Percentiles rank a stretch among this genome's conserved stretches.
Conservation (phyloP, 208 protist genomes). For the Leishmania amazonensis region DNA sequence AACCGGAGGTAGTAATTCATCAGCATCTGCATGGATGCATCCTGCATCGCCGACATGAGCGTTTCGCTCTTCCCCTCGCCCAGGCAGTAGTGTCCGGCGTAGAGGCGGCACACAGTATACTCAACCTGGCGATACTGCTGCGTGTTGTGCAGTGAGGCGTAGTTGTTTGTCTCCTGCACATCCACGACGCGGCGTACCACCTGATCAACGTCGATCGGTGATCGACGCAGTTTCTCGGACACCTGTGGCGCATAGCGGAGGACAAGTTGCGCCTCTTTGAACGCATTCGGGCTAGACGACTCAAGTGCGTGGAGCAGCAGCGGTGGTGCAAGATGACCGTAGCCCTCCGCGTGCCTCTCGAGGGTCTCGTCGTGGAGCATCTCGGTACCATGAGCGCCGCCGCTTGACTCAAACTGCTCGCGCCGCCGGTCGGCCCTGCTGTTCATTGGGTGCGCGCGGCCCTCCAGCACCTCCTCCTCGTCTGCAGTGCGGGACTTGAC, state of each 20-base stretch:
- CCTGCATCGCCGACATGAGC: constrained; percentile 84
- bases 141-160: constrained; percentile 58
- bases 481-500: constrained; percentile 41
- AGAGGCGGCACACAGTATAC: constrained; percentile 83
- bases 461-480: constrained; percentile 60
- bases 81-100: constrained; percentile 66
- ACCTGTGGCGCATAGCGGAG: constrained; percentile 80
- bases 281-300: constrained; percentile 51
- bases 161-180: constrained; percentile 88
- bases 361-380: constrained; percentile 66
- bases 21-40: constrained; percentile 74
- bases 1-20: constrained; percentile 79
- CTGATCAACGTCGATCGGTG: constrained; percentile 86
- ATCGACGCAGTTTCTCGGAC: constrained; percentile 35
- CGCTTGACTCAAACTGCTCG: constrained; percentile 81
- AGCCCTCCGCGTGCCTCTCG: constrained; percentile 40
- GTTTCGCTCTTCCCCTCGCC: constrained; percentile 88
- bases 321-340: constrained; percentile 48
- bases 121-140: constrained; percentile 88
- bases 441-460: constrained; percentile 68
- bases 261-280: constrained; percentile 89
- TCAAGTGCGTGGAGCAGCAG: constrained; percentile 67
- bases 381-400: constrained; percentile 77
- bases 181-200: constrained; percentile 74
- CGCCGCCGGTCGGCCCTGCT: constrained; percentile 49